Evolutionary conservation across 805 yeast genomes (phyloP), one percentile per base, ranked within the genome.

Genomic region (Metschnikowia cerradonensis): DNA sequence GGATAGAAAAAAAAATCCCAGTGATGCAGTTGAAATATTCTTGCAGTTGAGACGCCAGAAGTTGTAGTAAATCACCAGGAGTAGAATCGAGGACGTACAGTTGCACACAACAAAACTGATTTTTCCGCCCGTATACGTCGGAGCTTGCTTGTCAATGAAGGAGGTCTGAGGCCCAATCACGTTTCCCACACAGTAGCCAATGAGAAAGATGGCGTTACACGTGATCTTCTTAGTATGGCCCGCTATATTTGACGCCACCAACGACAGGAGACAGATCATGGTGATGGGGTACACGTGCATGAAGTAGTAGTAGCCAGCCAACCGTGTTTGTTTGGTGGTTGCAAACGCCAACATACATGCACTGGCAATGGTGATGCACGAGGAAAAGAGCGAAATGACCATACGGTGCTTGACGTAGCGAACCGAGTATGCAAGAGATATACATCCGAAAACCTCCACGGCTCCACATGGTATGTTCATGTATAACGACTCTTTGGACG

Each of bases 61-160:
- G 39, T 48, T 52, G 49, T 45, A 40, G 52, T 52, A 54, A 2
- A 45, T 50, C 31, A 64, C 56, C 23, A 57, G 54, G 41, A 67
- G 60, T 1, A 58, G 47, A 17, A 63, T 19, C 37, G 75, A 54
- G 26, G 56, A 45, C n/a, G 51, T 48, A 19, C 56, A 49, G 46
- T 52, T 51, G n/a, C 61, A 47, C 10, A 64, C 57, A 39, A 71
- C 75, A 57, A 76, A 72, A 41, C 74, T 64, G 32, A 64, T 67
- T 51, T 69, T 71, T 15, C 76, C 82, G 36, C 71, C 67, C 11
- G 60, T 59, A 54, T 76, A 78, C 3, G 54, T 50, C 20, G 82
- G 81, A 2, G 80, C 78, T 56, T 80, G 77, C 2, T 47, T 51
- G 0, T 64, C 63, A 41, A 65, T 62, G 44, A 57, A 59, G n/a